Base-by-base conservation (phyloP, 108 stramenopile genomes). In the Pelagomonas calceolata region DNA sequence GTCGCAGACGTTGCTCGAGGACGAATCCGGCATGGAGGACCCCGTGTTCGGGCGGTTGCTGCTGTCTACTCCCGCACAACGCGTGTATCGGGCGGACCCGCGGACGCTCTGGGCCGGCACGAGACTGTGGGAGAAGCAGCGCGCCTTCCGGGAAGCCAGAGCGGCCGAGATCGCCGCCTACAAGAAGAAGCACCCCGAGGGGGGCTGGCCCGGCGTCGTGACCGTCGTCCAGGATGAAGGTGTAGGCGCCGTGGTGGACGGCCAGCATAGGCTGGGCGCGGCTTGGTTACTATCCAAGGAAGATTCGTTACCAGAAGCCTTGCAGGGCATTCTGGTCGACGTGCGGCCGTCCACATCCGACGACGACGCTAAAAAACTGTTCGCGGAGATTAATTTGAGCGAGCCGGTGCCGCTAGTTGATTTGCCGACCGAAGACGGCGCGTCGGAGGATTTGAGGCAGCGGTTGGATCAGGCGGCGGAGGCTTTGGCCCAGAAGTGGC, bases 201-300 rank as follows among this genome's bases (percentile, higher is more conserved):
- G 84, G 44, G 90, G 90, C 9, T 67, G 88, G 32, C 90, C 90
- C 5, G 90, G 90, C n/a, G 77, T 86, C n/a, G 88, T 91, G 76
- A 79, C 81, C 34, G 35, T 91, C 0, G 82, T 81, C 71, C 88
- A 87, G 70, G 75, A 74, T 39, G 68, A 68, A 43, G 46, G 15
- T 21, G 64, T 36, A 4, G 32, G 63, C 34, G 26, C 12, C 63
- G 67, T 93, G 70, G 67, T 93, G 63, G 92, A 93, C 76, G 92
- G 92, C 31, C 92, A 93, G 78, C 92, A 93, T 71, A 85, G 92
- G 33, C 82, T 91, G 7, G 92, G 90, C 30, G 90, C 90, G 87
- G 80, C 91, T 70, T 79, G 83, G 29, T n/a, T 88, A 26, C 67
- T 93, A 72, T 36, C 76, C 31, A 83, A 84, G 63, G 80, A 82